phyloP scores from a whole-genome alignment of 2,329 filamentous ascomycete species.

The Botrytis pseudocinerea region DNA sequence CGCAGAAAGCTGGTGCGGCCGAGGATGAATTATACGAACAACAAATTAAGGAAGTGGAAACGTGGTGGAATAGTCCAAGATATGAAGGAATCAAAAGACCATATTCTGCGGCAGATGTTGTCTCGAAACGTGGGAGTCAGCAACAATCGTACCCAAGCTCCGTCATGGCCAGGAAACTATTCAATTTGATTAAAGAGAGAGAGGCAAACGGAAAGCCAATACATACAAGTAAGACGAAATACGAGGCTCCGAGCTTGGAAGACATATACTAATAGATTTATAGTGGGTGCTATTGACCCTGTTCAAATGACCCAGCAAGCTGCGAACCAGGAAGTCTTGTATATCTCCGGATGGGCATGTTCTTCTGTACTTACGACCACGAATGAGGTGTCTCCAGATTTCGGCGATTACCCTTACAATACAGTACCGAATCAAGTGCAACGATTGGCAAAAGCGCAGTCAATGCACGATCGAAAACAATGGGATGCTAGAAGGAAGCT shows the following conservation, averaged over 20 bases:
- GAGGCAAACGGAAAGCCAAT: constrained; percentile 80
- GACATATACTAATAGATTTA: constrained; percentile 26
- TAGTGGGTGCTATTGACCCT: constrained; percentile 97
- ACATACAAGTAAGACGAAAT: constrained; percentile 72
- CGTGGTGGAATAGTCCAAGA: constrained; percentile 86
- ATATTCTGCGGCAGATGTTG: constrained; percentile 87
- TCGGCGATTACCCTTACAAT: constrained; percentile 98
- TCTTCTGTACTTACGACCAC: constrained; percentile 89
- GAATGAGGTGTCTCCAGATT: constrained; percentile 96
- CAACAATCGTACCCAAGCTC: constrained; percentile 89
- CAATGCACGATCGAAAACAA: constrained; percentile 93
- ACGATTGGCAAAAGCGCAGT: constrained; percentile 92
- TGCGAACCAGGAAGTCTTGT: constrained; percentile 90
- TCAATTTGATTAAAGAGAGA: constrained; percentile 80
- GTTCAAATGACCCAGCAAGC: constrained; percentile 99
- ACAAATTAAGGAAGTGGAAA: constrained; percentile 80
- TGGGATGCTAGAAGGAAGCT: constrained; percentile 84
- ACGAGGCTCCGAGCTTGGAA: neutral
- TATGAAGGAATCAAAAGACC: constrained; percentile 89
- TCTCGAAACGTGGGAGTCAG: constrained; percentile 87
- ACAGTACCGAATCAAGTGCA: constrained; percentile 98
- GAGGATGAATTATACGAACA: constrained; percentile 85
- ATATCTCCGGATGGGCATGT: constrained; percentile 96
- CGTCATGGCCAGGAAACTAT: constrained; percentile 91
- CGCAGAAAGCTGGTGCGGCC: constrained; percentile 72